phyloP scores from a whole-genome alignment of 1,284 basidiomycete genomes.

The Trametes versicolor region DNA sequence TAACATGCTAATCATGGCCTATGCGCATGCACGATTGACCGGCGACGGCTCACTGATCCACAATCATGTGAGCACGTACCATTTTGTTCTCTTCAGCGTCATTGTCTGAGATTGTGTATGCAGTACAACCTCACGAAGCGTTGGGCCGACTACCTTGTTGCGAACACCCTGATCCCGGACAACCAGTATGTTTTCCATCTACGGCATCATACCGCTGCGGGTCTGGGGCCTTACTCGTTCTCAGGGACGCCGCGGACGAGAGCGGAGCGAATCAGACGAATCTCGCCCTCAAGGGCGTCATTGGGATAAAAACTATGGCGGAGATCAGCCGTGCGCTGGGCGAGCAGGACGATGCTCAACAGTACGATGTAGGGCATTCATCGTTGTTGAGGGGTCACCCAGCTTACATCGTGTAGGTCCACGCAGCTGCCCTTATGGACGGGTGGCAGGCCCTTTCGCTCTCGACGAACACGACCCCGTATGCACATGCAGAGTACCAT shows the following conservation, averaged over 20 bases:
- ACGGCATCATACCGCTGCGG: too few relatives aligned
- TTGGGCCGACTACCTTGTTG: slow-evolving; percentile 75
- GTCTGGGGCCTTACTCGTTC: background rate
- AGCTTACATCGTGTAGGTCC: slow-evolving; percentile 16
- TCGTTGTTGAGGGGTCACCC: too few relatives aligned
- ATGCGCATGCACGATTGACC: slow-evolving; percentile 70
- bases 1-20: slow-evolving; percentile 78
- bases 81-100: background rate
- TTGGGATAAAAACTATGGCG: slow-evolving; percentile 74
- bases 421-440: slow-evolving; percentile 34
- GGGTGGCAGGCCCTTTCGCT: slow-evolving; percentile 44
- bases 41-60: slow-evolving; percentile 61
- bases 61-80: slow-evolving; percentile 56
- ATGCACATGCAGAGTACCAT: slow-evolving; percentile 52
- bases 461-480: slow-evolving; percentile 46
- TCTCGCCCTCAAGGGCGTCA: slow-evolving; percentile 77
- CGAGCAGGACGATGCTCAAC: slow-evolving; percentile 52
- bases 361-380: slow-evolving; percentile 55
- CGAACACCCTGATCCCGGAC: slow-evolving; percentile 63
- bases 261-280: slow-evolving; percentile 72
- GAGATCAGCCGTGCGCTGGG: slow-evolving; percentile 63
- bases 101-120: background rate
- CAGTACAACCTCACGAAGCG: slow-evolving; percentile 65
- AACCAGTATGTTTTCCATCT: slow-evolving; percentile 54
- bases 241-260: slow-evolving; percentile 44